A percentile compares a stretch with the other conserved stretches of the same genome.
phyloP scores from a whole-genome alignment of 257 asterid genomes.

The Przewalskia tangutica region DNA sequence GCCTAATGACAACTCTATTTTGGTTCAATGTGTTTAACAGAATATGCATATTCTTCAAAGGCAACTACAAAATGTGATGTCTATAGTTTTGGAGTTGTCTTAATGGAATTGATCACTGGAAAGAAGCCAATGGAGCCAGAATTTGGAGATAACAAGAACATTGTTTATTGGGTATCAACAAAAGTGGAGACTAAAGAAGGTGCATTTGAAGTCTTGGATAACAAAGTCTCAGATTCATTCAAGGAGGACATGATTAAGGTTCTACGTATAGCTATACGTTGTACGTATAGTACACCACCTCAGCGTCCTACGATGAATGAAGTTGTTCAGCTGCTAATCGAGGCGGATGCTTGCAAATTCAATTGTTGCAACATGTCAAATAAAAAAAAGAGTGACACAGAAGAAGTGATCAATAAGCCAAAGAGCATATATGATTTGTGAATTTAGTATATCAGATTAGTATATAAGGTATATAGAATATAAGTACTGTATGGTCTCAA shows the following conservation, averaged over 20 bases:
- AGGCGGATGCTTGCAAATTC: constrained; percentile 14
- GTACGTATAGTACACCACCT: constrained; percentile 57
- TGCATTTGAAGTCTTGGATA: constrained; percentile 50
- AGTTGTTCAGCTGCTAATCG: constrained; percentile 61
- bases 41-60: constrained; percentile 87
- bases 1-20: not conserved
- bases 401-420: constrained; percentile 13
- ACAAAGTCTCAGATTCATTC: constrained; percentile 43
- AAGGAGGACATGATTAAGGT: constrained; percentile 78
- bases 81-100: constrained; percentile 83
- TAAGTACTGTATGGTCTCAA: not conserved
- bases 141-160: constrained; percentile 82
- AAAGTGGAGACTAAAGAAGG: constrained; percentile 72
- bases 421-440: constrained; percentile 12
- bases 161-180: constrained; percentile 59
- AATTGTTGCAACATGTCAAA: constrained; percentile 5
- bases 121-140: constrained; percentile 79
- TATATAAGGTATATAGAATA: constrained; percentile 13
- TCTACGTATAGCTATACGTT: constrained; percentile 65
- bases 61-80: constrained; percentile 88
- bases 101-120: constrained; percentile 84
- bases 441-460: constrained; percentile 3
- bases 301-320: constrained; percentile 81
- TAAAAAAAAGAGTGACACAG: not conserved
- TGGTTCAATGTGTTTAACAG: constrained; percentile 19